Evolutionary conservation across 768 basidiomycete species (phyloP), one percentile per base, ranked within the genome.

Genomic region (Lentinula lateritia): DNA sequence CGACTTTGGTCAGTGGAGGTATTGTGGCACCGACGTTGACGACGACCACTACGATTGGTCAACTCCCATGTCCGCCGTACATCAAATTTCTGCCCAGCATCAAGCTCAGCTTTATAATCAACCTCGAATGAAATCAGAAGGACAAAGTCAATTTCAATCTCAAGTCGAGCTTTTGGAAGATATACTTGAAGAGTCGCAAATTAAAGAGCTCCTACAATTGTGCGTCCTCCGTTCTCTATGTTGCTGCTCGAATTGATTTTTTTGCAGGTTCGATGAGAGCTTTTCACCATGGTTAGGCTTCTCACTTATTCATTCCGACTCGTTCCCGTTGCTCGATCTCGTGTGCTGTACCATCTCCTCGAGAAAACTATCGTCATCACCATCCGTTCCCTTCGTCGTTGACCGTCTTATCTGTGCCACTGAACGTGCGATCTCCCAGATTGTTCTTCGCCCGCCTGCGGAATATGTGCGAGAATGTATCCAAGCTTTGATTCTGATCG

Each of bases 331-430:
- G n/a, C 53, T 54, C 18, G 18, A 41, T 2, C 53, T 54, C 28
- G 53, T 54, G 10, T 54, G 53, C 18, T 54, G 53, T 41, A 54
- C 53, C 20, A 54, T 54, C 13, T 35, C 53, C 35, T 54, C 53
- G 2, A 34, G 53, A 41, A 10, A 36, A 5, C 50, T 54, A 39
- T 28, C 53, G 5, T 6, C 35, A 36, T 36, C 38, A 39, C 13
- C 28, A 28, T 28, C 28, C 28, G 28, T 28, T 28, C 28, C 18
- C 16, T 36, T 54, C 5, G 35, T 54, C 3, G 35, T 34, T 15
- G 53, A 54, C 34, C 53, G 53, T 38, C 53, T 54, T 18, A n/a
- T 54, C 1, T 15, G n/a, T 54, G 53, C 38, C 38, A 41, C 53
- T 18, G 53, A 54, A 39, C 53, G 39, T n/a, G 53, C 53, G 6